Conservation (phyloP, 768 basidiomycete genomes). For the Leucocoprinus leucothites region DNA sequence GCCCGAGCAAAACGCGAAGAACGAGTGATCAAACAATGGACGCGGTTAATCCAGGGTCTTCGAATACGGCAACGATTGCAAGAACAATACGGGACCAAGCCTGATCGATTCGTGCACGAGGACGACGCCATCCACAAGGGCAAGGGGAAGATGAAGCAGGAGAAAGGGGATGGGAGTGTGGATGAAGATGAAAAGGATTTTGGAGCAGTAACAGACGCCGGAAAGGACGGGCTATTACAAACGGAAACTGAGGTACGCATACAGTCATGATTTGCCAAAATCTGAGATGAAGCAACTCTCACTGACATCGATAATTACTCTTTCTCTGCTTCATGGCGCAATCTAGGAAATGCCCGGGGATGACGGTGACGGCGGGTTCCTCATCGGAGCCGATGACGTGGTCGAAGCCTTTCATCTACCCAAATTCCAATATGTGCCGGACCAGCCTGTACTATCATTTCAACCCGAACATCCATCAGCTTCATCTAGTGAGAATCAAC, state of each 20-base stretch:
- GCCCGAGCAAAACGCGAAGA: conserved; percentile 75
- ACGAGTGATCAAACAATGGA: conserved; percentile 84
- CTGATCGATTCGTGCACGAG: too few relatives aligned
- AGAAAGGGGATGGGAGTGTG: conserved; percentile 10
- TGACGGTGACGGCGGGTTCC: conserved; percentile 56
- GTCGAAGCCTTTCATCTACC: conserved; percentile 73
- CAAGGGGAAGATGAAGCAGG: conserved; percentile 10
- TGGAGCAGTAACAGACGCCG: not conserved
- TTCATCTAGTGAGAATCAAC: not conserved
- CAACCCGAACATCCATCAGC: not conserved
- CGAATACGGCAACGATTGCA: conserved; percentile 81
- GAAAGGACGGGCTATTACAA: not conserved
- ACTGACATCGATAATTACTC: too few relatives aligned
- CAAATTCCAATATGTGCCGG: conserved; percentile 42
- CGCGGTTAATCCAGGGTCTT: conserved; percentile 81
- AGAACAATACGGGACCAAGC: conserved; percentile 57
- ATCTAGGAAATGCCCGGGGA: conserved; percentile 15
- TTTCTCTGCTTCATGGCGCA: not conserved
- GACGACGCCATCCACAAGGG: conserved; percentile 1
- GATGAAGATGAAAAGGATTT: conserved; percentile 12
- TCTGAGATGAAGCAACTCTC: too few relatives aligned
- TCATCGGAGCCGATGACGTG: conserved; percentile 68
- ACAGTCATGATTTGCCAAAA: too few relatives aligned
- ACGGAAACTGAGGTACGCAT: not conserved
- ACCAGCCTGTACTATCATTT: conserved; percentile 14